Evolutionary conservation across 208 protist genomes (phyloP), one percentile per base, ranked within the genome.

Genomic region (Lotmaria passim): DNA sequence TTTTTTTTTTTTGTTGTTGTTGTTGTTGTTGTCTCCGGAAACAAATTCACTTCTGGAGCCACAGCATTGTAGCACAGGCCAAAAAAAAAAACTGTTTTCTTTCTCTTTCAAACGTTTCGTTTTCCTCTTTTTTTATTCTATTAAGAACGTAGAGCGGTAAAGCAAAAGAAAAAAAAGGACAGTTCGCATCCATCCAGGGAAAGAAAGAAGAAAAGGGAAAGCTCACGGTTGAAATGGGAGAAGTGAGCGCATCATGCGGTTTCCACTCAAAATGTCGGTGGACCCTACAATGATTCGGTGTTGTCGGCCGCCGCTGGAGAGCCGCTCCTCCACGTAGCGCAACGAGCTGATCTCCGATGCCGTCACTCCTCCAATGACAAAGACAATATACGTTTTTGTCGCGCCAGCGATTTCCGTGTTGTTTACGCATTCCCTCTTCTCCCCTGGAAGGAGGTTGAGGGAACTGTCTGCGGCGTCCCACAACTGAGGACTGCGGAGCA

Each of bases 281-380:
- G 80, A 70, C 4, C 66, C 68, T 41, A 96, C 61, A 34, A 93
- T 77, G 48, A 93, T 82, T 33, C 76, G 65, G 44, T 83, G 78
- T 43, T 75, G 64, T 36, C 68, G 53, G 61, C 75, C 84, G 50
- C 63, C 24, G 12, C 81, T 75, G 3, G 81, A 73, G 15, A 90
- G 69, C 43, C 77, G 79, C 26, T 64, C 64, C 39, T 91, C 77
- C 11, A 98, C 58, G 65, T 91, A 96, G 55, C 98, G 87, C 24
- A 99, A 36, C 15, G 91, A 81, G 34, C 88, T 94, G 12, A 98
- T 93, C 70, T 99, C 98, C 0, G 94, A 83, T 51, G 83, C 88
- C 4, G 96, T 98, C 26, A 98, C 72, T 19, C 98, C 98, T 19
- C 97, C 97, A 57, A 98, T 85, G 53, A 98, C 89, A 81, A 97